These are phyloP conservation scores for Closterium sp. DNA, from an alignment of 139 green algal genomes.

Conservation along the genomic window DNA sequence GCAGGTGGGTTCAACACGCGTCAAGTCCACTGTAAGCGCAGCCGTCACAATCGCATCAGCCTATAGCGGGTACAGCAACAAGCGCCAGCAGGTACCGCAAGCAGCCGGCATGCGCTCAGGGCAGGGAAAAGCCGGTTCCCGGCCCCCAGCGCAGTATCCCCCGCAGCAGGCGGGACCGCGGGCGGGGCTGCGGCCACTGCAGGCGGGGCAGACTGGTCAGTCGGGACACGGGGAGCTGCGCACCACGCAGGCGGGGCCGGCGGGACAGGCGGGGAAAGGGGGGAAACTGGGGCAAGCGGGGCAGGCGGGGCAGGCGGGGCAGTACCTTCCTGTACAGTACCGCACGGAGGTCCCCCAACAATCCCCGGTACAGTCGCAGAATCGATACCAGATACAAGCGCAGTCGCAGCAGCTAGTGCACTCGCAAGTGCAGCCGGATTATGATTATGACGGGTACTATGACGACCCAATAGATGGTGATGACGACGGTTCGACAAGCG, in stretches of 20 bases:
- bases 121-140: background rate
- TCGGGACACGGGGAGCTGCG: background rate
- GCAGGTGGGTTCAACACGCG: background rate
- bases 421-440: background rate
- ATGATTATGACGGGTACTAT: background rate
- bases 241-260: background rate
- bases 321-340: background rate
- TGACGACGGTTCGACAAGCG: background rate
- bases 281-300: background rate
- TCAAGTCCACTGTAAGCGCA: background rate
- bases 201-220: background rate
- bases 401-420: background rate
- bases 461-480: background rate
- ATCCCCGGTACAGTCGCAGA: too few relatives aligned
- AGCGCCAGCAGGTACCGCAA: background rate
- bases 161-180: background rate
- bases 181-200: background rate
- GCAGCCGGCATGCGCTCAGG: background rate
- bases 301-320: background rate
- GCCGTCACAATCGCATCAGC: background rate
- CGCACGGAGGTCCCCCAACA: background rate
- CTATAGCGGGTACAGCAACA: background rate
- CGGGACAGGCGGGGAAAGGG: too few relatives aligned
- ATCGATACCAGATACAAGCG: background rate
- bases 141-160: too few relatives aligned